Conservation (phyloP, 2,329 filamentous ascomycete species). For the Hymenoscyphus fructigenus region DNA sequence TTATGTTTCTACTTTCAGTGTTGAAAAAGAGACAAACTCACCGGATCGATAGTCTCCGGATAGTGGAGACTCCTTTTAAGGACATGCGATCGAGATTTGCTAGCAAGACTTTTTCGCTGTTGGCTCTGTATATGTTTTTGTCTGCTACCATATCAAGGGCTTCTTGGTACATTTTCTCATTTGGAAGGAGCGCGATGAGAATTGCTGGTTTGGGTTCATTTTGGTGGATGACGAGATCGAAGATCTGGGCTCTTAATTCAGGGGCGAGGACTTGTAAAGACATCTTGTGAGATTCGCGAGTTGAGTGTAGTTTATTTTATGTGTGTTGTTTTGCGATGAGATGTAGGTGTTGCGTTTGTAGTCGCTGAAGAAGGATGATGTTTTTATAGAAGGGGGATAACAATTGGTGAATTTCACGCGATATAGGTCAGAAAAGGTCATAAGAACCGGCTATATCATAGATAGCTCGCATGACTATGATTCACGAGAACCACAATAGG, state of each 20-base stretch:
- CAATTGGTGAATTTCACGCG: too few species aligned
- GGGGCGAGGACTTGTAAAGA: not conserved
- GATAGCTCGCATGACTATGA: too few species aligned
- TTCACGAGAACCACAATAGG: too few species aligned
- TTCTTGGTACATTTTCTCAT: not conserved
- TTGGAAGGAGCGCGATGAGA: not conserved
- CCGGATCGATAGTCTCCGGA: not conserved
- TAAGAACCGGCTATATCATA: too few species aligned
- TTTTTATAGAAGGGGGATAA: too few species aligned
- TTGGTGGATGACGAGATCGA: not conserved
- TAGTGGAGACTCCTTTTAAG: not conserved
- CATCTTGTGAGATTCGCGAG: not conserved
- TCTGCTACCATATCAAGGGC: not conserved
- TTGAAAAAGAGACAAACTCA: not conserved
- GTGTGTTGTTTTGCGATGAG: too few species aligned
- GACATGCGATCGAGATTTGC: not conserved
- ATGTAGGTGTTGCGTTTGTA: too few species aligned
- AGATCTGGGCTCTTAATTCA: not conserved
- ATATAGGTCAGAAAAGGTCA: too few species aligned
- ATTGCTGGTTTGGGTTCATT: not conserved
- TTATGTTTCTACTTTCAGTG: not conserved
- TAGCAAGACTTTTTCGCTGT: not conserved
- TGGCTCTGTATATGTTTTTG: not conserved
- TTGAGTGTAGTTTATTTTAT: not conserved
- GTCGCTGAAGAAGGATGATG: too few species aligned